Evolutionary conservation across 805 yeast genomes (phyloP), one percentile per base, ranked within the genome.

Genomic region (Myxozyma melibiosi): DNA sequence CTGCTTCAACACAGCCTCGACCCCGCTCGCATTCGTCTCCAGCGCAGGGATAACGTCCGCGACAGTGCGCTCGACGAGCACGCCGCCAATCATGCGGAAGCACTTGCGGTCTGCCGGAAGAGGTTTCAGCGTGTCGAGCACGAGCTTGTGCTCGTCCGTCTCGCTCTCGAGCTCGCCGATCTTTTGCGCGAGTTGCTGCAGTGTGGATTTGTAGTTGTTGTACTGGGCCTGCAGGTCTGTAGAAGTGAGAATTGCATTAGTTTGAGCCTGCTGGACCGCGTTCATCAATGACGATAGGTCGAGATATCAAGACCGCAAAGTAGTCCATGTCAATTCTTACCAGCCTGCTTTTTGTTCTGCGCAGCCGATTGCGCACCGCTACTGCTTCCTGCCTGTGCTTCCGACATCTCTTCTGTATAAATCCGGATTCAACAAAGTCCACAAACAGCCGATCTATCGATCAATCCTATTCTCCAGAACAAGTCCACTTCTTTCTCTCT

Each of bases 81-180:
- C 96, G 8, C 96, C 95, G 25, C 97, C 97, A 31, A 92, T 81
- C 97, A 94, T 90, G 67, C 96, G 83, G 74, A 84, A 90, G 68
- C 97, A 90, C 68, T 85, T 84, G 59, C 99, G 81, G 43, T 79
- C 83, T 1, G 65, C 61, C 24, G 84, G 83, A 8, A 83, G 75
- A 0, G 73, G 74, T 41, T 71, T 62, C 30, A 87, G 71, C 1
- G 92, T 84, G 20, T 77, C 80, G 13, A 85, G 66, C 1, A 87
- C 94, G 16, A 85, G 73, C 35, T 75, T 75, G 63, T 76, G 78
- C 65, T 76, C 79, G 41, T 73, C 77, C 30, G 69, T 55, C 44
- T 76, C 78, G 43, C 69, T 51, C 50, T 76, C 76, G n/a, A 76
- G 65, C 63, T 76, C 77, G 48, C 67, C 67, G 44, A 76, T 70